Base-by-base conservation (phyloP, 1,284 basidiomycete genomes). In the Ganoderma multipileum region DNA sequence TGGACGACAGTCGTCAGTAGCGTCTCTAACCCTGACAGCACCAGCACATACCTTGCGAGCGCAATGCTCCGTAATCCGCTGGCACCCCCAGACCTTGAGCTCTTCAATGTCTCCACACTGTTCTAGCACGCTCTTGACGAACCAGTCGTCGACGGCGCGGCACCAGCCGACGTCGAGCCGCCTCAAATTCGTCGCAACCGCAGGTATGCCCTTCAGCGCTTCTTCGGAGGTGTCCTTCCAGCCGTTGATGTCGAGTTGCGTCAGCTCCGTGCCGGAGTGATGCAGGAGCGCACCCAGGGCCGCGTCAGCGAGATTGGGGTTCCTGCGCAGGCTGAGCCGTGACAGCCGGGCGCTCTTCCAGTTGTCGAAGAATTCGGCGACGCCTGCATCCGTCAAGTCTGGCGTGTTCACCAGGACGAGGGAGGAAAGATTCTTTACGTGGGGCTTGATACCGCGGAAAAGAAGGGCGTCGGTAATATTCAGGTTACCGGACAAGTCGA, bases 111-210 rank as follows among this genome's bases (percentile, higher is more conserved):
- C 79, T 33, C 75, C 75, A 68, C 88, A 89, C 1, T 81, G 77
- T 18, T 93, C 89, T 71, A 95, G 78, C 75, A 95, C 81, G 26
- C 81, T 85, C 78, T 94, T 92, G 69, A 99, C 80, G 1, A 93
- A 84, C 75, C 92, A 95, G 79, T 99, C 94, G 72, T 97, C 93
- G 39, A 95, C 86, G 44, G 89, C 86, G 54, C 97, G 83, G 72
- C 96, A 97, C 87, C 95, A 99, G 1, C 96, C 92, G 7, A 98
- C 79, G 76, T 99, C 95, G 42, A 99, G 76, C 75, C 82, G 85
- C 71, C 80, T 82, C 73, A 98, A 76, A 30, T 84, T 80, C 4
- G 76, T 78, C 23, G 87, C 87, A 0, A 76, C 74, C 44, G 80
- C 78, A 0, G 85, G 86, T 39, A 97, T 84, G 50, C 73, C 73